These are phyloP conservation scores for Pseudogymnoascus sp. DNA, from an alignment of 2,329 filamentous ascomycete genomes.

Conservation along the genomic window DNA sequence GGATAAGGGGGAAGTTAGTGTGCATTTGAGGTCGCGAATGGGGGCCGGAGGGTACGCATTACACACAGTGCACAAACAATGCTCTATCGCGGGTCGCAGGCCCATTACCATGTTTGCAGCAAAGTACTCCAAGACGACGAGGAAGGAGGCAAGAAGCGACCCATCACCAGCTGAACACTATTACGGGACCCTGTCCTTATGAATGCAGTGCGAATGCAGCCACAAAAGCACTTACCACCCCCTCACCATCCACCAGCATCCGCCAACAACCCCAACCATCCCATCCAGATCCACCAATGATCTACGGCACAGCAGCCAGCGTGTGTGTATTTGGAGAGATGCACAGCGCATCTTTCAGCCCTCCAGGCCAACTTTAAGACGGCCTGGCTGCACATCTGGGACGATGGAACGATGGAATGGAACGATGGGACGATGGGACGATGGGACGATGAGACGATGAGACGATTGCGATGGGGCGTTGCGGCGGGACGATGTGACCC, in stretches of 20 bases:
- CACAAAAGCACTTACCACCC: neutral
- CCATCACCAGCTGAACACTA: conserved; percentile 1
- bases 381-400: neutral
- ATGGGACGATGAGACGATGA: neutral
- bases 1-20: neutral
- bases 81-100: neutral
- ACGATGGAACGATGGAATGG: neutral
- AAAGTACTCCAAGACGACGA: neutral
- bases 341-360: conserved; percentile 26
- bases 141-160: neutral
- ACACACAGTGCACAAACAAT: neutral
- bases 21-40: neutral
- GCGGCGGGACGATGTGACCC: neutral
- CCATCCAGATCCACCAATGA: conserved; percentile 16
- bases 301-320: conserved; percentile 15
- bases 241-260: neutral
- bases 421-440: neutral
- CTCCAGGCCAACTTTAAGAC: neutral
- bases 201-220: neutral
- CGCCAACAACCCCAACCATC: conserved; percentile 9
- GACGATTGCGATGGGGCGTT: neutral
- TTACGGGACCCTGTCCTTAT: neutral
- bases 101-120: too few relatives aligned
- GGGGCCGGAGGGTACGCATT: neutral
- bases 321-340: neutral